Conservation (phyloP, 192 early-diverging fungal species). For the Mortierella hygrophila region DNA sequence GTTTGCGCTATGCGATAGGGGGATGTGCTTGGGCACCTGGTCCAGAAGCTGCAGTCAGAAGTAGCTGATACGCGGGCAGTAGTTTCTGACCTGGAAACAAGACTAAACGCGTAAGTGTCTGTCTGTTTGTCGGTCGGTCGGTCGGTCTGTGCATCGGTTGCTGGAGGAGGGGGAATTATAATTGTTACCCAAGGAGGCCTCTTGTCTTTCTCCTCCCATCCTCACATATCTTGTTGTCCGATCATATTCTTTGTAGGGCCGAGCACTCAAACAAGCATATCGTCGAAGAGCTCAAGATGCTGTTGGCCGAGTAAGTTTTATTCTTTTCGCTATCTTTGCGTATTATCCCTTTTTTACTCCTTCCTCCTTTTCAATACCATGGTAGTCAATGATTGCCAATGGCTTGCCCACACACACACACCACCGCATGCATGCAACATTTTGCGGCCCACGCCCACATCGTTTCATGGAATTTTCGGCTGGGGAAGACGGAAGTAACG, state of each 20-base stretch:
- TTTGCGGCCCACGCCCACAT: neutral
- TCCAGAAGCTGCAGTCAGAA: constrained; percentile 44
- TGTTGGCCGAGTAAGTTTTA: constrained; percentile 50
- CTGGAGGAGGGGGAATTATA: neutral
- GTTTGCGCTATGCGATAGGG: constrained; percentile 23
- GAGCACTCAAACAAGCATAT: constrained; percentile 53
- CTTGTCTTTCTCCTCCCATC: neutral
- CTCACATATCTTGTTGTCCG: neutral
- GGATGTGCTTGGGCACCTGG: constrained; percentile 38
- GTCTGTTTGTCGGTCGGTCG: neutral
- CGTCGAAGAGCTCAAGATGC: constrained; percentile 47
- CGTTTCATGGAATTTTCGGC: constrained; percentile 5
- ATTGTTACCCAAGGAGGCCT: neutral
- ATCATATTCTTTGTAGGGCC: constrained; percentile 27
- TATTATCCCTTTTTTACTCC: neutral
- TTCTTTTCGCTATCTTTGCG: neutral
- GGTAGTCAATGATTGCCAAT: neutral
- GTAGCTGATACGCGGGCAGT: constrained; percentile 50
- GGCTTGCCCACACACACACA: neutral
- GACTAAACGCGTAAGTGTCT: constrained; percentile 43
- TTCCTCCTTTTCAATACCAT: neutral
- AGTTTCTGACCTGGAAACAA: constrained; percentile 43
- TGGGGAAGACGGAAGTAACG: neutral
- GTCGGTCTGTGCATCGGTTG: neutral
- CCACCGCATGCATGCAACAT: neutral